Evolutionary conservation across 345 rosid genomes (phyloP), one percentile per base, ranked within the genome.

Genomic region (Bruguiera sexangula): DNA sequence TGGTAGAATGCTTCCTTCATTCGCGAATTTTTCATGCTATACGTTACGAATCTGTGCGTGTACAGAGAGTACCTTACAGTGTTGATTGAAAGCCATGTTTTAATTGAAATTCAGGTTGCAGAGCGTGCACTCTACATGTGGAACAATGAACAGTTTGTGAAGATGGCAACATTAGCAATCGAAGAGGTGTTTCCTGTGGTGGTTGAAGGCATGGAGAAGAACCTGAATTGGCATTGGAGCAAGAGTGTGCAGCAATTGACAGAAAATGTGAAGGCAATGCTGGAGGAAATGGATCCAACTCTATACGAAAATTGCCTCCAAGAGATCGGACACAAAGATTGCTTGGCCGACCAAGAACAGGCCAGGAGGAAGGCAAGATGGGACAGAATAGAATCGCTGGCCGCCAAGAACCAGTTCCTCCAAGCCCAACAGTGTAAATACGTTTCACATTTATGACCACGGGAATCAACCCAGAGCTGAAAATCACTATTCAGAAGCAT

Each of bases 71-170:
- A 55, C 3, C 60, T 10, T 22, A 55, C 21, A 22, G 2, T 22
- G 60, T 20, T 55, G 16, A 55, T 55, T 13, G 15, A 20, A n/a
- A 43, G 67, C 31, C 16, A 13, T 58, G n/a, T 6, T 20, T 59
- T 37, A 50, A 21, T 64, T 20, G 10, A 10, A 30, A 34, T 24
- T 39, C 69, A 86, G 91, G 94, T 89, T 0, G 88, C 89, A 0
- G 86, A 89, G 69, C 78, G 91, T 6, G 89, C 94, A 3, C 73
- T 86, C 1, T 82, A 85, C 51, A 62, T 85, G 36, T 85, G 88
- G 91, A 86, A 86, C 85, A 86, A 83, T 6, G 89, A 86, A 70
- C 79, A 73, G 46, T 83, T 89, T 58, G 88, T 86, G 74, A 86
- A 85, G 77, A 82, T 86, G 91, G 87, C 78, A 64, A 52, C 74